A percentile compares a stretch with the other conserved stretches of the same genome.
Evolutionary conservation across 352 stramenopile species (phyloP).

Genomic region (Detonula confervacea): DNA sequence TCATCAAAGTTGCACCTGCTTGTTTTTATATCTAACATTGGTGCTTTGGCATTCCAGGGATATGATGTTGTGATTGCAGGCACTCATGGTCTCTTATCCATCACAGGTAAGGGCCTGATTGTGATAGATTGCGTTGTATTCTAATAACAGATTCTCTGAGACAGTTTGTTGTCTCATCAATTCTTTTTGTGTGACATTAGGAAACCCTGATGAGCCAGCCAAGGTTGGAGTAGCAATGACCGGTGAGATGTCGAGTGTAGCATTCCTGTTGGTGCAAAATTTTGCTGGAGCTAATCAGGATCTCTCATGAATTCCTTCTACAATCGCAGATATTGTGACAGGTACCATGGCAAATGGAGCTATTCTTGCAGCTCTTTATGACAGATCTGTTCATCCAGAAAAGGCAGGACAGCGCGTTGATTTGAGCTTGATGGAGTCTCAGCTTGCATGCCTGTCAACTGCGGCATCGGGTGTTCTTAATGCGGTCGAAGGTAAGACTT

Average conservation of each 20-base stretch:
- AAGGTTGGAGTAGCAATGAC: slow-evolving; percentile 68
- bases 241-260: too few relatives aligned
- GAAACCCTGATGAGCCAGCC: slow-evolving; percentile 33
- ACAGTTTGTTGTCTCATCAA: too few relatives aligned
- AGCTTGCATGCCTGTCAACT: slow-evolving; percentile 51
- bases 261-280: too few relatives aligned
- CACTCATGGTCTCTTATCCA: slow-evolving; percentile 62
- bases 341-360: slow-evolving; percentile 51
- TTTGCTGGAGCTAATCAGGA: too few relatives aligned
- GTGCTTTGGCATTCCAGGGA: slow-evolving; percentile 13
- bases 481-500: slow-evolving; percentile 7
- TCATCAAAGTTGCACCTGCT: neutral
- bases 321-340: slow-evolving; percentile 51
- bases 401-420: slow-evolving; percentile 38
- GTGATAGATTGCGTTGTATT: too few relatives aligned
- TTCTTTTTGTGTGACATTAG: neutral
- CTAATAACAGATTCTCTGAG: too few relatives aligned
- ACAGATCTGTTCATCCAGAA: slow-evolving; percentile 26
- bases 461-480: slow-evolving; percentile 52
- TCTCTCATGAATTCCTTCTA: too few relatives aligned
- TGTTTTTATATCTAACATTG: neutral
- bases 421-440: slow-evolving; percentile 58
- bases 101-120: slow-evolving; percentile 19
- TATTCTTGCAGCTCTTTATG: slow-evolving; percentile 56
- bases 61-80: slow-evolving; percentile 66